phyloP scores from a whole-genome alignment of 2,329 filamentous ascomycete species.

The Coccinonectria pachysandricola region DNA sequence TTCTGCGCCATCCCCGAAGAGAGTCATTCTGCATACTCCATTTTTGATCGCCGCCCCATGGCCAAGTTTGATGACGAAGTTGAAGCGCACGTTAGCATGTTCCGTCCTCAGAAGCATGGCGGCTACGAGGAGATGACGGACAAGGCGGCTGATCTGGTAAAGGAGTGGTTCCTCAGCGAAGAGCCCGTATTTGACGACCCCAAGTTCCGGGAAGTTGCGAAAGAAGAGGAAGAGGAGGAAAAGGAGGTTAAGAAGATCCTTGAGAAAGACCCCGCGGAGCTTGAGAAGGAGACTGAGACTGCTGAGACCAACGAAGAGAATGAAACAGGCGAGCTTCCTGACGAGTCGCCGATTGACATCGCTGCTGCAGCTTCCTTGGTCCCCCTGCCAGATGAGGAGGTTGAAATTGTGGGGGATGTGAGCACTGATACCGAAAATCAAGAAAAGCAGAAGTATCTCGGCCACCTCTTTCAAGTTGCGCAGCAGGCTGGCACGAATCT shows the following conservation, averaged over 20 bases:
- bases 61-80: constrained; percentile 59
- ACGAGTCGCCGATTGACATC: constrained; percentile 38
- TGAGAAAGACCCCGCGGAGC: constrained; percentile 10
- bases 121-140: constrained; percentile 55
- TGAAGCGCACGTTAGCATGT: constrained; percentile 60
- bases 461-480: constrained; percentile 38
- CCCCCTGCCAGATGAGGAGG: constrained; percentile 33
- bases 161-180: constrained; percentile 45
- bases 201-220: constrained; percentile 30
- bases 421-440: constrained; percentile 25
- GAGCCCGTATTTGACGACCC: constrained; percentile 35
- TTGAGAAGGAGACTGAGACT: constrained; percentile 5
- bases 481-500: constrained; percentile 35
- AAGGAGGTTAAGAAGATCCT: constrained; percentile 16
- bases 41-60: constrained; percentile 50
- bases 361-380: constrained; percentile 41
- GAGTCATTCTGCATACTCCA: constrained; percentile 27
- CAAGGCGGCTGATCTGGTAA: constrained; percentile 44
- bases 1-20: constrained; percentile 63
- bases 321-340: constrained; percentile 14
- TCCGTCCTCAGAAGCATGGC: constrained; percentile 49
- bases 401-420: constrained; percentile 20
- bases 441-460: constrained; percentile 33
- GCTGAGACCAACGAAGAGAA: constrained; percentile 3
- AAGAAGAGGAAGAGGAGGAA: constrained; percentile 25